Evolutionary conservation across 495 filamentous ascomycete genomes (phyloP).

Genomic region (Apodospora peruviana): DNA sequence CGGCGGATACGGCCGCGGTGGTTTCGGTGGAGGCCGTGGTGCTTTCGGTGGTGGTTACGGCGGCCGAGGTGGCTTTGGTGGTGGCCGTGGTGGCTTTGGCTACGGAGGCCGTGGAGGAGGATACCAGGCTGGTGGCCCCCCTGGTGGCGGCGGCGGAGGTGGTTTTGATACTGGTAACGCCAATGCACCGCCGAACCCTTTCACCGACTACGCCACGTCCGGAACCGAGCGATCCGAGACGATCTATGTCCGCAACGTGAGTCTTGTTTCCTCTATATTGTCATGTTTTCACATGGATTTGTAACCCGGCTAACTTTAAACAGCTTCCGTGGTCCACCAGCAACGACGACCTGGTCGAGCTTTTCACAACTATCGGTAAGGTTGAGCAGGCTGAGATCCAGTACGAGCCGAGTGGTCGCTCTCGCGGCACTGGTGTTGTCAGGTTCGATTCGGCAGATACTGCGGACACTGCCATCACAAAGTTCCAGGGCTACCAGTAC

Average conservation of each 20-base stretch:
- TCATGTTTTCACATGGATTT: neutral
- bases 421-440: constrained; percentile 91
- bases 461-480: constrained; percentile 89
- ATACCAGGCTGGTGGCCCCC: constrained; percentile 23
- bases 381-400: constrained; percentile 98
- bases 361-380: constrained; percentile 97
- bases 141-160: constrained; percentile 40
- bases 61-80: constrained; percentile 44
- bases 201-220: constrained; percentile 89
- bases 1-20: constrained; percentile 55
- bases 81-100: constrained; percentile 37
- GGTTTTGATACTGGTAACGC: constrained; percentile 29
- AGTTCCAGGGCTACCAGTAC: constrained; percentile 97
- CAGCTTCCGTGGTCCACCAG: constrained; percentile 98
- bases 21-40: constrained; percentile 51
- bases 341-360: constrained; percentile 91
- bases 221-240: constrained; percentile 75
- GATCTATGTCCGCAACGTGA: constrained; percentile 97
- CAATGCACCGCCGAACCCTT: constrained; percentile 77
- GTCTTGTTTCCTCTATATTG: constrained; percentile 26
- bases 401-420: constrained; percentile 94
- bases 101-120: constrained; percentile 47
- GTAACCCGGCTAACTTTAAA: constrained; percentile 16
- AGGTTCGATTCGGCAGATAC: constrained; percentile 79
- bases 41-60: constrained; percentile 36